Conservation (phyloP, 2,329 filamentous ascomycete genomes). For the Cercospora sp. region DNA sequence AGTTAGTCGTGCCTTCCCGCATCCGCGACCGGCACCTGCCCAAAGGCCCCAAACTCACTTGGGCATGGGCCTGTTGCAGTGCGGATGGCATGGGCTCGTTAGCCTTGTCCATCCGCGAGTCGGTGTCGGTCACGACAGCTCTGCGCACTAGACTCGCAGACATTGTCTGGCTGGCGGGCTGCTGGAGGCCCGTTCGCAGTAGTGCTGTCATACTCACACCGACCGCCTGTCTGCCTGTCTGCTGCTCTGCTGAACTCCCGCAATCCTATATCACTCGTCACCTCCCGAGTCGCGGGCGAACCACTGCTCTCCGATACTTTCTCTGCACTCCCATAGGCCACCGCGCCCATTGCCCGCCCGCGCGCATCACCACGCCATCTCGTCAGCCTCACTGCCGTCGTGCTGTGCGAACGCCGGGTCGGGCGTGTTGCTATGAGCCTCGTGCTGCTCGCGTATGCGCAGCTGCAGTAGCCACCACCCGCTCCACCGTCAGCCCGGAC, state of each 20-base stretch:
- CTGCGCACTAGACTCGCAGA: conserved; percentile 15
- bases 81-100: neutral
- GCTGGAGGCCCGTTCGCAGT: conserved; percentile 16
- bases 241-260: neutral
- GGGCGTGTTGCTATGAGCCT: conserved; percentile 12
- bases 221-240: conserved; percentile 9
- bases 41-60: conserved; percentile 13
- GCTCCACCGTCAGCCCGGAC: neutral
- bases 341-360: conserved; percentile 8
- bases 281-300: conserved; percentile 23
- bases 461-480: conserved; percentile 10
- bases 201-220: conserved; percentile 24
- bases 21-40: conserved; percentile 19
- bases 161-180: conserved; percentile 16
- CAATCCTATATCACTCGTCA: conserved; percentile 27
- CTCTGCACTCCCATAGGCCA: conserved; percentile 24
- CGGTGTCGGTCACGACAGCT: conserved; percentile 14
- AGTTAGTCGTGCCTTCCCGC: conserved; percentile 9
- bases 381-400: neutral
- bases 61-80: conserved; percentile 5
- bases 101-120: neutral
- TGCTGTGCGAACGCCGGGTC: neutral
- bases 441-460: conserved; percentile 11
- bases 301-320: conserved; percentile 20
- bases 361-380: conserved; percentile 12